Evolutionary conservation across 208 protist species (phyloP), one percentile per base, ranked within the genome.

Genomic region (Trypanosoma melophagium): DNA sequence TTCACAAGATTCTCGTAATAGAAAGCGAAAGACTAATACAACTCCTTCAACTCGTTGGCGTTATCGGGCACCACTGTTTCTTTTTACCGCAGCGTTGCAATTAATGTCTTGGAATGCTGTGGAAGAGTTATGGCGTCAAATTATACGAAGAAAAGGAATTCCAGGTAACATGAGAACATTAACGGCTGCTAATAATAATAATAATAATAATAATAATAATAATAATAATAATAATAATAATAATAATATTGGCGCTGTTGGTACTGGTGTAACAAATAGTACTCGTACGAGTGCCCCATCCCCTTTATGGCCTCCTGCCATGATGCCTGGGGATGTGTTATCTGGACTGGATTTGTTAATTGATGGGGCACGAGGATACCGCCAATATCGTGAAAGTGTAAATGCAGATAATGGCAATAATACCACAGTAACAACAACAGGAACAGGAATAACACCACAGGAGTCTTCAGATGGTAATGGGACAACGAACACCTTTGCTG

Each of bases 321-420:
- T 35, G 28, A 7, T 35, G 28, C 28, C 28, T 35, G 17, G 53
- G 3, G 56, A 49, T 19, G 24, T 7, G 19, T 9, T 28, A 38
- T 54, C 44, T 3, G 86, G 86, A 12, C 70, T 84, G 19, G 68
- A 63, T 45, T 70, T 88, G 17, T 63, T 95, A 66, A 71, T 73
- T 38, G 65, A 86, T 9, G 83, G 79, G 1, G 86, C 86, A n/a
- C 70, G 68, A 38, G 52, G 59, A 12, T 93, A 95, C 56, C 84
- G 89, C 24, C 35, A 74, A 17, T 61, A 92, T 60, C 81, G 89
- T 14, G 89, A 95, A 50, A 54, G 25, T n/a, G 62, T 83, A 0
- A 82, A 80, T 58, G 60, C 89, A 19, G 89, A 95, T 47, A 66
- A 16, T 9, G 38, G 0, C 1, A n/a, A n/a, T n/a, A n/a, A n/a